Base-by-base conservation (phyloP, 805 yeast species). In the Candida patagonica region DNA sequence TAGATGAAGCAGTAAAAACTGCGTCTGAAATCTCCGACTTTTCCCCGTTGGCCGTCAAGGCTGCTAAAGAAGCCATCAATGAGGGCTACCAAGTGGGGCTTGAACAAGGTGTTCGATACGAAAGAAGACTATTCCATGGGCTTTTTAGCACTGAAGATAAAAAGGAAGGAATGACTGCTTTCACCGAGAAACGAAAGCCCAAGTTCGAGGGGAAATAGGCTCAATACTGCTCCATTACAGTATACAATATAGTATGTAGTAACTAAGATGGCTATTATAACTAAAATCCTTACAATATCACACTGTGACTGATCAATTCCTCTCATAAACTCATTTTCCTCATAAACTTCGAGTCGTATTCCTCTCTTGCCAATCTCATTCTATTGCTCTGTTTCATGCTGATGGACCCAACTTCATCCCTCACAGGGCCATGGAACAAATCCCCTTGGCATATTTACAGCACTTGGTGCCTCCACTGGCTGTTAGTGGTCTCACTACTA, bases 161-260 rank as follows among this genome's bases (percentile, higher is more conserved):
- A 48, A 56, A 53, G 45, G 74, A 70, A 51, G 76, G 76, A 8
- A 70, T 71, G 74, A 41, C 57, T 27, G 75, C 75, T 9, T 71
- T 71, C 50, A 59, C 63, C n/a, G 70, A 66, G 45, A 68, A 67
- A 55, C 61, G 71, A 47, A 54, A 53, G 51, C 58, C 71, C 4
- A 52, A 54, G 3, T 66, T 57, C 41, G 47, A 44, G 17, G 61
- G 61, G 22, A 48, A 59, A 41, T 60, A 59, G 24, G 26, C 12
- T n/a, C n/a, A n/a, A n/a, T n/a, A n/a, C n/a, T n/a, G n/a, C n/a
- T n/a, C n/a, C n/a, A n/a, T n/a, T n/a, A n/a, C n/a, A n/a, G n/a
- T n/a, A n/a, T n/a, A n/a, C n/a, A n/a, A n/a, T n/a, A n/a, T n/a
- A n/a, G n/a, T n/a, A n/a, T n/a, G n/a, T n/a, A n/a, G n/a, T n/a